phyloP scores from a whole-genome alignment of 169 alveolate genomes.

The Plasmodium falciparum region DNA sequence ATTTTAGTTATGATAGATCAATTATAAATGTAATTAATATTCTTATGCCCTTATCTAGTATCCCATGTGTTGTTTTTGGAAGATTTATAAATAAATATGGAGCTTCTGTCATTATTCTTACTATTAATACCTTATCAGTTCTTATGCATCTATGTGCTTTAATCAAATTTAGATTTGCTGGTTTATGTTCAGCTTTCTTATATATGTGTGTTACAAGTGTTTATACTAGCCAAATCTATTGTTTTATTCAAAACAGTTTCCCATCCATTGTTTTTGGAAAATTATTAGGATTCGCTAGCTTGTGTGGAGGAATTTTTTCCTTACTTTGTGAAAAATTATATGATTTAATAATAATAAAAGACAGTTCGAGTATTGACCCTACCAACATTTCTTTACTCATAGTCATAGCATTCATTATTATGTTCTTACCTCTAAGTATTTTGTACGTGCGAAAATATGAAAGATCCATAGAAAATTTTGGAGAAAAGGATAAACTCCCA shows the following conservation, averaged over 20 bases:
- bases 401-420: slow-evolving; percentile 21
- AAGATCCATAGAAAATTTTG: slow-evolving; percentile 20
- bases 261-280: slow-evolving; percentile 82
- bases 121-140: slow-evolving; percentile 77
- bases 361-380: slow-evolving; percentile 28
- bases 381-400: slow-evolving; percentile 12
- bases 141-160: slow-evolving; percentile 77
- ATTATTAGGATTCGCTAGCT: slow-evolving; percentile 78
- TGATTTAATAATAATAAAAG: slow-evolving; percentile 19
- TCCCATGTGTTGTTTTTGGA: slow-evolving; percentile 72
- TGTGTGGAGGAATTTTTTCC: slow-evolving; percentile 82
- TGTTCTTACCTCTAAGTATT: slow-evolving; percentile 60
- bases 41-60: slow-evolving; percentile 38
- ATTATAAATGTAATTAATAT: slow-evolving; percentile 40
- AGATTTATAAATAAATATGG: slow-evolving; percentile 70
- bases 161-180: slow-evolving; percentile 49
- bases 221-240: slow-evolving; percentile 80
- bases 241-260: slow-evolving; percentile 77
- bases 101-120: slow-evolving; percentile 60
- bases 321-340: slow-evolving; percentile 76
- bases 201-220: slow-evolving; percentile 80
- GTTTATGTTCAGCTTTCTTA: slow-evolving; percentile 73
- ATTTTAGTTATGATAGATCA: slow-evolving; percentile 58
- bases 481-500: neutral
- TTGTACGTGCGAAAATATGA: slow-evolving; percentile 63